Base-by-base conservation (phyloP, 2,329 filamentous ascomycete genomes). In the Neoarthrinium moseri region DNA sequence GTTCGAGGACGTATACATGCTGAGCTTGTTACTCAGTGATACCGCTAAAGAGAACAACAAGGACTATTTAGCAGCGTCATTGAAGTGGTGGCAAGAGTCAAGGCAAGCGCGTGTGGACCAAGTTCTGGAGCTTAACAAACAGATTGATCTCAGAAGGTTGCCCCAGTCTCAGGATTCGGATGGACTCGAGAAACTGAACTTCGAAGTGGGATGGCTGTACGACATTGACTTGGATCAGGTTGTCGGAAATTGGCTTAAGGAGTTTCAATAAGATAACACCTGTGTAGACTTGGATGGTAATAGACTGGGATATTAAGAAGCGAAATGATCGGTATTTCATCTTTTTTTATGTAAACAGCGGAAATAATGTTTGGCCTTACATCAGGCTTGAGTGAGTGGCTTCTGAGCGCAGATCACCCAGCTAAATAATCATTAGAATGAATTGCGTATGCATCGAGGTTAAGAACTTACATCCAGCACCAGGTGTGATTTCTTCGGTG, bases 1-100 rank as follows among this genome's bases (percentile, higher is more conserved):
- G 3, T 54, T 59, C 23, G 55, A 58, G 17, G 56, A 59, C 37
- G 54, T 51, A 6, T 49, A 44, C 33, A 43, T 39, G 7, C 48
- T 59, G 2, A 51, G 51, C 3, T 18, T 58, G 36, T 30, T 58
- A 55, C 8, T 43, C 47, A 8, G 15, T 24, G 21, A 37, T 49
- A 2, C 45, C 42, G 6, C 32, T 7, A 35, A 35, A 15, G 8
- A 17, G 10, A 17, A 35, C n/a, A n/a, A n/a, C n/a, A n/a, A n/a
- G n/a, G 32, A 17, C 15, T 7, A 7, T 35, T 7, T 17, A 7
- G 10, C 32, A 35, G 32, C 7, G 32, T 35, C 32, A 7, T 15
- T 35, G 17, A 17, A 35, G 32, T 35, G 15, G 8, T 35, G 32
- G 32, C 32, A 35, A 15, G 7, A 17, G 10, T 35, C 7, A 8